Evolutionary conservation across 1,139 yeast genomes (phyloP).

Genomic region (Lodderomyces elongisporus): DNA sequence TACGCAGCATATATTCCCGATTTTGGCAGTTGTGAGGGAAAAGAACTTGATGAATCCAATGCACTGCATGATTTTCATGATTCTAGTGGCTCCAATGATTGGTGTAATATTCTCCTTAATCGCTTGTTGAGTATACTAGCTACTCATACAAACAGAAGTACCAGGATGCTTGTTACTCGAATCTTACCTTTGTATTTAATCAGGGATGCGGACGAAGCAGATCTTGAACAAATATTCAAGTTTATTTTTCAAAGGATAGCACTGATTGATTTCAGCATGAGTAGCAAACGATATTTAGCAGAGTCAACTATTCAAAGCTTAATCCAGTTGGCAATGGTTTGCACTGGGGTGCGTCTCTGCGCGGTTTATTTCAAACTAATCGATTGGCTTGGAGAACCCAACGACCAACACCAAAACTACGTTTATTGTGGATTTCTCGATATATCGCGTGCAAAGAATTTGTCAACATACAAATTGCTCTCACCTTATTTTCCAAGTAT

Average conservation of each 20-base stretch:
- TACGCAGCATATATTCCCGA: slow-evolving; percentile 35
- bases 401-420: slow-evolving; percentile 58
- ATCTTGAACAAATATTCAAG: slow-evolving; percentile 30
- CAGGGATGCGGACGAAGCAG: slow-evolving; percentile 24
- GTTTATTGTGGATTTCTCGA: slow-evolving; percentile 55
- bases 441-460: slow-evolving; percentile 39
- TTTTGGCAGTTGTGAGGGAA: slow-evolving; percentile 15
- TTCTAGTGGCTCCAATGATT: slow-evolving; percentile 13
- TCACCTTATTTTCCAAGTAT: slow-evolving; percentile 76
- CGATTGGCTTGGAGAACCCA: slow-evolving; percentile 53
- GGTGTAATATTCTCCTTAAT: slow-evolving; percentile 14
- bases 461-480: slow-evolving; percentile 65
- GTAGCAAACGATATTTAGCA: slow-evolving; percentile 36
- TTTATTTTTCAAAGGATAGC: slow-evolving; percentile 30
- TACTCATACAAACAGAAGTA: slow-evolving; percentile 41
- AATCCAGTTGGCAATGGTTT: slow-evolving; percentile 54
- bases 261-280: slow-evolving; percentile 29
- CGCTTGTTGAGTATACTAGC: slow-evolving; percentile 16
- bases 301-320: slow-evolving; percentile 62
- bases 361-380: slow-evolving; percentile 55
- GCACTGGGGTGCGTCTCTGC: slow-evolving; percentile 61
- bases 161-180: slow-evolving; percentile 46
- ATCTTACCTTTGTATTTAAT: slow-evolving; percentile 43
- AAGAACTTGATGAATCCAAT: neutral
- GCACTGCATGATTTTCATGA: slow-evolving; percentile 13